phyloP scores from a whole-genome alignment of 176 grass and related monocot genomes.

The Triticum dicoccoides region DNA sequence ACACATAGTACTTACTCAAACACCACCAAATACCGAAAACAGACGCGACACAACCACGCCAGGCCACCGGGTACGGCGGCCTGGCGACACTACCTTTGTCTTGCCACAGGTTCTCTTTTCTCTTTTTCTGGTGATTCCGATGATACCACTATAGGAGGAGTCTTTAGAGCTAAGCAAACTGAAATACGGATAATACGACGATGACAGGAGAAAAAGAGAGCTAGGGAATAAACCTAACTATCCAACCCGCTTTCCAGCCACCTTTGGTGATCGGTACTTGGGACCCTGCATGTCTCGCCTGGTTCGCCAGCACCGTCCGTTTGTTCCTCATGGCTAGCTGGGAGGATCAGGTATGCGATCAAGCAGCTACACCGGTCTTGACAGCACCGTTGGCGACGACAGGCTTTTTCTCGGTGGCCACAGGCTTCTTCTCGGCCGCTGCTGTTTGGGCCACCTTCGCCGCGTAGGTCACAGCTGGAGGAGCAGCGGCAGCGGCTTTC shows the following conservation, averaged over 20 bases:
- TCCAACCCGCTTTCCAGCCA: slow-evolving; percentile 22
- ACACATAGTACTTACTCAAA: slow-evolving; percentile 15
- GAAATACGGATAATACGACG: not conserved
- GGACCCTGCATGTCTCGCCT: not conserved
- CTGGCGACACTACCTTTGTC: not conserved
- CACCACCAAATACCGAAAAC: not conserved
- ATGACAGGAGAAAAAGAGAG: not conserved
- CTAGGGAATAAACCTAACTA: slow-evolving; percentile 33
- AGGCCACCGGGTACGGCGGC: not conserved
- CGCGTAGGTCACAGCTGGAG: slow-evolving; percentile 26
- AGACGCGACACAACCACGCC: not conserved
- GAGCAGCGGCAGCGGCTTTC: slow-evolving; percentile 14
- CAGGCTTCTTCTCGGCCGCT: not conserved
- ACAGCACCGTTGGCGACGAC: slow-evolving; percentile 22
- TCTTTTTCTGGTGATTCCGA: slow-evolving; percentile 26
- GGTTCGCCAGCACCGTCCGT: not conserved
- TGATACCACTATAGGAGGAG: slow-evolving; percentile 20
- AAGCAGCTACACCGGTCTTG: slow-evolving; percentile 47
- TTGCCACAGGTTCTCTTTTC: not conserved
- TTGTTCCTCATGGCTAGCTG: slow-evolving; percentile 24
- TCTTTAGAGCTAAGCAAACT: slow-evolving; percentile 46
- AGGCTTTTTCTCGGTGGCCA: not conserved
- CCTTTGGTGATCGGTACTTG: slow-evolving; percentile 20
- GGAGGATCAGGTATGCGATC: not conserved
- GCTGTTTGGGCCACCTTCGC: slow-evolving; percentile 46